Evolutionary conservation across 2,329 filamentous ascomycete species (phyloP), one percentile per base, ranked within the genome.

Genomic region (Aspergillus tanneri): DNA sequence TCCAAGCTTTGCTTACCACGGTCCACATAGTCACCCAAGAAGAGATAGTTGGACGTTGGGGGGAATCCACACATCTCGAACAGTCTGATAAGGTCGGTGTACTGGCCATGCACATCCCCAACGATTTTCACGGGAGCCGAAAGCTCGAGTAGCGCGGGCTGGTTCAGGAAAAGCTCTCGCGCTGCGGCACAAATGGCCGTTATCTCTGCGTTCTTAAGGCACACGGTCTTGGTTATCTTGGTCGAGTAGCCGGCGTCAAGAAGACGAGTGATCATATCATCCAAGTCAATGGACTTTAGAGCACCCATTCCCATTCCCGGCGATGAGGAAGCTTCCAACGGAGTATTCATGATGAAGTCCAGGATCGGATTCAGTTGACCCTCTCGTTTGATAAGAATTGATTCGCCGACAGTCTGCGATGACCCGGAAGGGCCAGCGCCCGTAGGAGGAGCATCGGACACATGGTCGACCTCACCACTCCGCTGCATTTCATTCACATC

Each of bases 31-130:
- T 97, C 92, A 43, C 92, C 92, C 3, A 97, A 77, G 72, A 96
- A 97, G 42, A 97, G 80, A 66, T 90, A 97, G 74, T 97, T 97
- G 30, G 90, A 83, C 53, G 82, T 86, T 2, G 92, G 92, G 6
- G 92, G 92, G 64, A 96, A 97, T 4, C 92, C 92, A 66, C 92
- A 96, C 91, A 96, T 96, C 70, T 97, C 92, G 64, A 97, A 97
- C 81, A 97, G 89, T 55, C 92, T 85, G 63, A 97, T 95, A 43
- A 97, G 76, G 70, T 97, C 92, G 9, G 90, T 95, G 69, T 96
- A 97, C 71, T 97, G 92, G 42, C 92, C 92, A 67, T 97, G 92
- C 11, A 97, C 90, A 67, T 97, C 92, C 42, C 92, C 92, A 22
- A 97, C 93, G 62, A 99, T 95, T 75, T 99, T 99, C 64, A 99